Percentiles rank a stretch among this genome's conserved stretches.
phyloP scores from a whole-genome alignment of 2,329 filamentous ascomycete genomes.

The Neonectria hederae region DNA sequence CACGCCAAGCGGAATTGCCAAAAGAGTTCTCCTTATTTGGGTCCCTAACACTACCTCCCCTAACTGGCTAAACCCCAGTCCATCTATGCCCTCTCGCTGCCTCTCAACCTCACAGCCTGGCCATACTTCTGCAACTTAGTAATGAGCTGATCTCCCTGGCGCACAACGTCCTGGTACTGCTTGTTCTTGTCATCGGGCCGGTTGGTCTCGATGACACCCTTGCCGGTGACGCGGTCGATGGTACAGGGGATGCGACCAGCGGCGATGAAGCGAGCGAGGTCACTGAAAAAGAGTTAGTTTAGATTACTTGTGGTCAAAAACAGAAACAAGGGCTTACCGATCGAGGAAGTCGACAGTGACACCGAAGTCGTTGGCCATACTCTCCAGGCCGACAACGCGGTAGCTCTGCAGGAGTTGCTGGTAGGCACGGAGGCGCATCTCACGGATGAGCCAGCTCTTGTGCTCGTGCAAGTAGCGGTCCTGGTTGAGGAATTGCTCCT shows the following conservation, averaged over 20 bases:
- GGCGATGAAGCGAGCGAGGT: constrained; percentile 96
- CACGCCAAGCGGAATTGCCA: constrained; percentile 26
- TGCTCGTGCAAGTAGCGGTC: constrained; percentile 97
- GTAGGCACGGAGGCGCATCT: constrained; percentile 97
- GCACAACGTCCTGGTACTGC: constrained; percentile 97
- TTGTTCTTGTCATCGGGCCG: constrained; percentile 99
- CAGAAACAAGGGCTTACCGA: constrained; percentile 66
- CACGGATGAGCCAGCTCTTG: constrained; percentile 95
- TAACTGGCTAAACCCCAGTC: neutral
- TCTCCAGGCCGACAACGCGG: constrained; percentile 93
- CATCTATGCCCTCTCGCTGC: constrained; percentile 85
- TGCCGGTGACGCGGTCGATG: constrained; percentile 95
- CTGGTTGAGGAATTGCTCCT: constrained; percentile 92
- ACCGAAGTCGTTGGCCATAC: constrained; percentile 97
- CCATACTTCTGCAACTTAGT: constrained; percentile 99
- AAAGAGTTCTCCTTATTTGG: constrained; percentile 12
- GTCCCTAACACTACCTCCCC: constrained; percentile 1
- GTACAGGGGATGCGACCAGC: constrained; percentile 94
- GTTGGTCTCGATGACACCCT: constrained; percentile 98
- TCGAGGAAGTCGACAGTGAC: constrained; percentile 97
- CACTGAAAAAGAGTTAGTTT: constrained; percentile 60
- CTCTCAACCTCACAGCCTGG: constrained; percentile 91
- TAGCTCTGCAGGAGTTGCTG: constrained; percentile 98
- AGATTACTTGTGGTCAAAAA: neutral
- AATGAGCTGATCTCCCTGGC: constrained; percentile 96